Conservation (phyloP, 768 basidiomycete genomes). For the Lentinula raphanica region DNA sequence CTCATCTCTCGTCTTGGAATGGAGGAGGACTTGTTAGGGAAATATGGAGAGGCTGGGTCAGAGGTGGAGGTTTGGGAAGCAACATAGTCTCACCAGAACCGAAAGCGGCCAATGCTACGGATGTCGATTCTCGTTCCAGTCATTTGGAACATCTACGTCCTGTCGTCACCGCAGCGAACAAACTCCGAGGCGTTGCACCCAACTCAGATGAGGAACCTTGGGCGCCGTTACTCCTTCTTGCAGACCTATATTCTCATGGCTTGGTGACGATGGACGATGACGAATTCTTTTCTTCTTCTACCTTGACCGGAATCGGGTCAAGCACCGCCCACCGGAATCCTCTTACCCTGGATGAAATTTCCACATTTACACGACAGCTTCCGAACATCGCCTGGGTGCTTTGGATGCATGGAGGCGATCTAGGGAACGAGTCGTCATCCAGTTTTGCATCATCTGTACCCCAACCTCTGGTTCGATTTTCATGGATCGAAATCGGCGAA, state of each 20-base stretch:
- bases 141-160: conserved; percentile 4
- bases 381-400: conserved; percentile 74
- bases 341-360: conserved; percentile 75
- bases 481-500: conserved; percentile 69
- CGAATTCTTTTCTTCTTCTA: conserved; percentile 68
- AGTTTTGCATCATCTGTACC: conserved; percentile 35
- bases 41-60: conserved; percentile 64
- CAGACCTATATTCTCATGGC: conserved; percentile 77
- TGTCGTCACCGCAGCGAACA: conserved; percentile 10
- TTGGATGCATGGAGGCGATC: neutral
- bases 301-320: conserved; percentile 8
- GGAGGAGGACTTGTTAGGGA: conserved; percentile 67
- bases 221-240: conserved; percentile 71
- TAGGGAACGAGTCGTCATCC: conserved; percentile 14
- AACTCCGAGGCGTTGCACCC: conserved; percentile 29
- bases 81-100: neutral
- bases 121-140: conserved; percentile 21
- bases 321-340: conserved; percentile 55
- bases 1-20: conserved; percentile 40
- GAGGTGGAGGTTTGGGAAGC: conserved; percentile 49
- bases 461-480: conserved; percentile 34
- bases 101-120: neutral
- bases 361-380: conserved; percentile 68
- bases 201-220: conserved; percentile 31
- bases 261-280: conserved; percentile 93